Conservation (phyloP, 805 yeast genomes). For the Ogataea nakhonphanomensis region DNA sequence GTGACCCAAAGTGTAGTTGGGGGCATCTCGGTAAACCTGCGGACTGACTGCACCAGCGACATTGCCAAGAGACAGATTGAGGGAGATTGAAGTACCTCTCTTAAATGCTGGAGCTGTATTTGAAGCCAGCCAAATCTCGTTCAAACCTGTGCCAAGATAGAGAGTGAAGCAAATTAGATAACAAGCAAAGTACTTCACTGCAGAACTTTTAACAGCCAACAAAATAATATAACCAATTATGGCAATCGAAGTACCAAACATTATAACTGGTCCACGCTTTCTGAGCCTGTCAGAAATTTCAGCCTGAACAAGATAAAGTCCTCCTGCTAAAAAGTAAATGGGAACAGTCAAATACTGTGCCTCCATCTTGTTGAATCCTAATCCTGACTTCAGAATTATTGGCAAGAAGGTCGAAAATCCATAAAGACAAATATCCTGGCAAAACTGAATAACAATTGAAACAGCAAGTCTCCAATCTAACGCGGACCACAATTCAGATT, state of each 20-base stretch:
- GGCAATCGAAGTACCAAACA: constrained; percentile 8
- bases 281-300: constrained; percentile 11
- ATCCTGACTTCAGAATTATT: constrained; percentile 11
- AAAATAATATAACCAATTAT: constrained; percentile 14
- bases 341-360: constrained; percentile 18
- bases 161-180: constrained; percentile 7
- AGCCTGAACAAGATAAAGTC: constrained; percentile 4
- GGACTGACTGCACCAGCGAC: constrained; percentile 43
- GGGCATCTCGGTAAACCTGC: constrained; percentile 40
- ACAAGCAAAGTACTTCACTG: constrained; percentile 19
- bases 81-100: constrained; percentile 41
- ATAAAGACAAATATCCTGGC: constrained; percentile 12
- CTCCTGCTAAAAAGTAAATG: constrained; percentile 14
- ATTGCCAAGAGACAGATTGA: constrained; percentile 44
- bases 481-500: constrained; percentile 2
- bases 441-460: constrained; percentile 13
- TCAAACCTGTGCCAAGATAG: constrained; percentile 5
- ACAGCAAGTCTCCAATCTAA: constrained; percentile 7
- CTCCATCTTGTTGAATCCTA: constrained; percentile 11
- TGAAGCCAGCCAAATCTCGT: constrained; percentile 22
- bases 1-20: constrained; percentile 38
- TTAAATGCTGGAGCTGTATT: constrained; percentile 42
- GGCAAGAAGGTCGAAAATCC: constrained; percentile 17
- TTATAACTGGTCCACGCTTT: constrained; percentile 12
- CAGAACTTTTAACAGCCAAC: constrained; percentile 10